These are phyloP conservation scores for Trichophyton benhamiae DNA, from an alignment of 2,329 filamentous ascomycete species.

Conservation along the genomic window DNA sequence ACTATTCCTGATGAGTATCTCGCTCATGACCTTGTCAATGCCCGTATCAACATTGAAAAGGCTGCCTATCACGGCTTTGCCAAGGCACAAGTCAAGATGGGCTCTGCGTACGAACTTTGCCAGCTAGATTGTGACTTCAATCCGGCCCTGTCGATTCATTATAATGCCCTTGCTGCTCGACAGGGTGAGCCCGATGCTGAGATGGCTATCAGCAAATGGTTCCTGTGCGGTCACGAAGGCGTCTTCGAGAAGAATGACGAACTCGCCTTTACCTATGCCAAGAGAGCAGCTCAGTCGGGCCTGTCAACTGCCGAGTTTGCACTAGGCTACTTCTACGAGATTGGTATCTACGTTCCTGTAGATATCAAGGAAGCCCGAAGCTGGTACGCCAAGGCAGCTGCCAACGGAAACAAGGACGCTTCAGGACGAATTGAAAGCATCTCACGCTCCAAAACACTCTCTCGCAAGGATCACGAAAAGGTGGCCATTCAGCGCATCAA, in stretches of 20 bases:
- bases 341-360: slow-evolving; percentile 81
- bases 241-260: slow-evolving; percentile 93
- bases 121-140: slow-evolving; percentile 91
- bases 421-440: slow-evolving; percentile 70
- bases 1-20: slow-evolving; percentile 61
- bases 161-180: slow-evolving; percentile 82
- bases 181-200: slow-evolving; percentile 91
- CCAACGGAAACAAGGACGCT: slow-evolving; percentile 86
- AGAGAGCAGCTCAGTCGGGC: slow-evolving; percentile 68
- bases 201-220: slow-evolving; percentile 96
- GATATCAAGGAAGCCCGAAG: slow-evolving; percentile 67
- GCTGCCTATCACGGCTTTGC: slow-evolving; percentile 91
- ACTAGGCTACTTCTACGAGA: slow-evolving; percentile 93
- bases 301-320: slow-evolving; percentile 89
- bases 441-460: slow-evolving; percentile 67
- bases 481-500: slow-evolving; percentile 82
- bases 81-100: slow-evolving; percentile 96
- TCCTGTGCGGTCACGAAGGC: slow-evolving; percentile 85
- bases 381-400: slow-evolving; percentile 85
- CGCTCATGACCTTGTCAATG: slow-evolving; percentile 56
- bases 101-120: slow-evolving; percentile 85
- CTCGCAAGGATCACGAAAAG: slow-evolving; percentile 84
- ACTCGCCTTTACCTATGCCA: slow-evolving; percentile 79
- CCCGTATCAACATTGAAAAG: slow-evolving; percentile 86
- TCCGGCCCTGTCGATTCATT: slow-evolving; percentile 81